Base-by-base conservation (phyloP, 2,329 filamentous ascomycete genomes). In the Anthostomella pinea region DNA sequence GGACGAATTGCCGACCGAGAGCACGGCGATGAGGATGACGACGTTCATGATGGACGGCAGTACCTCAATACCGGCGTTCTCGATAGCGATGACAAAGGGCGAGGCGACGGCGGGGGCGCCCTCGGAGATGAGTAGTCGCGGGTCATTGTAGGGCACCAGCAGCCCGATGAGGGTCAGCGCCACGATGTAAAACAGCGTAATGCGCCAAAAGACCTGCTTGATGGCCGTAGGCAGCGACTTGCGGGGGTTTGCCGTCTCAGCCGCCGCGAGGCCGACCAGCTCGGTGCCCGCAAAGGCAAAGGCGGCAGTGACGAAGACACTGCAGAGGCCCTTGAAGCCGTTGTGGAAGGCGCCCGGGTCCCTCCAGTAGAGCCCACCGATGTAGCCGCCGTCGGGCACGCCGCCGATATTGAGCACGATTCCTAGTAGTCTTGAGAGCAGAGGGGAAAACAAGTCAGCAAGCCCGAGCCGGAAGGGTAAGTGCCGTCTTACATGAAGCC, bases 191-290 rank as follows among this genome's bases (percentile, higher is more conserved):
- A 96, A 96, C 38, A 94, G 73, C 3, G 81, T 80, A 56, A 95
- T 95, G 54, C 90, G 83, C 89, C 90, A 96, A 63, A 95, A 95
- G 15, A 95, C 88, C 60, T 95, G 89, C 66, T 94, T 95, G 54
- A 94, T 81, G 9, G 90, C 90, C 0, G 81, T 88, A 0, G 90
- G 90, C 1, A 96, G 72, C 1, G 84, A 86, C 58, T 93, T 87
- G 39, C 83, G 75, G 3, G 85, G 85, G 54, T 88, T 87, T n/a
- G 75, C 79, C 1, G 85, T 85, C 59, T 90, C 85, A 20, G 85
- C 85, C 2, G 85, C 85, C 3, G 85, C 84, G 10, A 90, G 75
- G 35, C 85, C 85, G 31, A 88, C 82, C 8, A 87, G 70, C 57
- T 89, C 85, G 1, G 84, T 88, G 8, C 85, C 85, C 2, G 82